These are phyloP conservation scores for Hortaea werneckii DNA, from an alignment of 2,329 filamentous ascomycete species.

Conservation along the genomic window DNA sequence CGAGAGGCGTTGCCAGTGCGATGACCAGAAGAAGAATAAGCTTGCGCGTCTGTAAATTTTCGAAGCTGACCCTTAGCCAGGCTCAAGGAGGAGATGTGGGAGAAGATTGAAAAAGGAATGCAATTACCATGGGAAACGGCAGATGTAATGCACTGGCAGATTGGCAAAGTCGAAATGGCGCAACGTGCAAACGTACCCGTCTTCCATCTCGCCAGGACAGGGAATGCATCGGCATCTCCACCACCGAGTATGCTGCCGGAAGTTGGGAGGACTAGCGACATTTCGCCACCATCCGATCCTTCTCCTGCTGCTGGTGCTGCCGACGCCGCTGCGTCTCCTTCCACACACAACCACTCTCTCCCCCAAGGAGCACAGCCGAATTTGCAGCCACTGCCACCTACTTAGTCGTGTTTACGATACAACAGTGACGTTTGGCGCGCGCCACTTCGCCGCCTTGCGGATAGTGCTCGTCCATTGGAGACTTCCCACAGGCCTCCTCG, in stretches of 20 bases:
- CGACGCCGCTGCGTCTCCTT: slow-evolving; percentile 10
- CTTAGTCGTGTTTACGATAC: slow-evolving; percentile 15
- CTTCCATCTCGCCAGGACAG: slow-evolving; percentile 48
- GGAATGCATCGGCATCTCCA: slow-evolving; percentile 2
- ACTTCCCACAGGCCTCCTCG: slow-evolving; percentile 4
- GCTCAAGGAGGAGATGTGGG: slow-evolving; percentile 98
- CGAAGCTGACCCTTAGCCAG: slow-evolving; percentile 37
- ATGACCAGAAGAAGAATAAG: slow-evolving; percentile 96
- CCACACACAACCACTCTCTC: slow-evolving; percentile 25
- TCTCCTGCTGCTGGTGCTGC: slow-evolving; percentile 3
- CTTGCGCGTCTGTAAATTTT: slow-evolving; percentile 72
- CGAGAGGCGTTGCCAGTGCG: slow-evolving; percentile 86
- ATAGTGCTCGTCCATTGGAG: slow-evolving; percentile 21
- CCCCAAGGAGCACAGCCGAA: slow-evolving; percentile 19
- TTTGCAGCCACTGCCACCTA: slow-evolving; percentile 17
- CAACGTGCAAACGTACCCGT: slow-evolving; percentile 80
- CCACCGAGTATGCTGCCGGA: neutral
- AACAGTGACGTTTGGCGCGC: slow-evolving; percentile 13
- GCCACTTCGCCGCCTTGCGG: slow-evolving; percentile 18
- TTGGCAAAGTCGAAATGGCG: slow-evolving; percentile 90
- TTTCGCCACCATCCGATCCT: slow-evolving; percentile 15
- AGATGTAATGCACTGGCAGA: slow-evolving; percentile 96
- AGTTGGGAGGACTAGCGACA: slow-evolving; percentile 14
- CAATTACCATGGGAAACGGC: slow-evolving; percentile 88
- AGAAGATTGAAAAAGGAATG: slow-evolving; percentile 90